Conservation (phyloP, 1,139 yeast genomes). For the Lodderomyces pseudojiufengensis region DNA sequence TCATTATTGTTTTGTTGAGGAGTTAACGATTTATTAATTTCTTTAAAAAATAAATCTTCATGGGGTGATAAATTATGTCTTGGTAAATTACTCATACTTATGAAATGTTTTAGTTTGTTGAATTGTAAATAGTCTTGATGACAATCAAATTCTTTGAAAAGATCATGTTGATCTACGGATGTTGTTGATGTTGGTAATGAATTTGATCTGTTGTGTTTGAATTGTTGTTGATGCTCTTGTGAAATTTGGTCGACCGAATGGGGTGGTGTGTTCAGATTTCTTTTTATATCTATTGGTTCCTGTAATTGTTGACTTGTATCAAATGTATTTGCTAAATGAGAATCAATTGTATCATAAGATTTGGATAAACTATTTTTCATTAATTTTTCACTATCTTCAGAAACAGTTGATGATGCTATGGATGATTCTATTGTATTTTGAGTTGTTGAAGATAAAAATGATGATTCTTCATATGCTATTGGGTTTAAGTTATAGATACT, state of each 20-base stretch:
- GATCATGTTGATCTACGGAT: constrained; percentile 10
- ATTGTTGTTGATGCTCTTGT: neutral
- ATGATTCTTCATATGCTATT: constrained; percentile 19
- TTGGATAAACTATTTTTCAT: constrained; percentile 11
- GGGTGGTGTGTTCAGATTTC: constrained; percentile 7
- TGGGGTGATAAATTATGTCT: constrained; percentile 5
- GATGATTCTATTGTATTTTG: constrained; percentile 4
- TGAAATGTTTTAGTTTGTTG: constrained; percentile 25
- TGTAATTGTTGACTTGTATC: neutral
- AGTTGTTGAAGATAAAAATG: constrained; percentile 5
- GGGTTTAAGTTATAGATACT: constrained; percentile 40
- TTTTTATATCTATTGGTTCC: neutral
- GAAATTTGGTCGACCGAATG: too few species aligned
- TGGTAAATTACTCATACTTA: constrained; percentile 14
- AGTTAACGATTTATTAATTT: constrained; percentile 9
- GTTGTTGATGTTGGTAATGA: constrained; percentile 20
- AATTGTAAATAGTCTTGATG: constrained; percentile 19
- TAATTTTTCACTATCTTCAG: constrained; percentile 7
- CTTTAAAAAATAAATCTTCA: constrained; percentile 9
- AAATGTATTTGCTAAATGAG: constrained; percentile 5
- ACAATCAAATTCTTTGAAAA: constrained; percentile 13
- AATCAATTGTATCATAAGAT: constrained; percentile 11
- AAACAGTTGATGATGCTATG: constrained; percentile 1
- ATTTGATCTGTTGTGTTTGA: constrained; percentile 17
- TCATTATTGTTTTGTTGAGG: constrained; percentile 11